Percentiles rank a stretch among this genome's conserved stretches.
Conservation (phyloP, 176 grass and related monocot genomes). For the Ensete ventricosum region DNA sequence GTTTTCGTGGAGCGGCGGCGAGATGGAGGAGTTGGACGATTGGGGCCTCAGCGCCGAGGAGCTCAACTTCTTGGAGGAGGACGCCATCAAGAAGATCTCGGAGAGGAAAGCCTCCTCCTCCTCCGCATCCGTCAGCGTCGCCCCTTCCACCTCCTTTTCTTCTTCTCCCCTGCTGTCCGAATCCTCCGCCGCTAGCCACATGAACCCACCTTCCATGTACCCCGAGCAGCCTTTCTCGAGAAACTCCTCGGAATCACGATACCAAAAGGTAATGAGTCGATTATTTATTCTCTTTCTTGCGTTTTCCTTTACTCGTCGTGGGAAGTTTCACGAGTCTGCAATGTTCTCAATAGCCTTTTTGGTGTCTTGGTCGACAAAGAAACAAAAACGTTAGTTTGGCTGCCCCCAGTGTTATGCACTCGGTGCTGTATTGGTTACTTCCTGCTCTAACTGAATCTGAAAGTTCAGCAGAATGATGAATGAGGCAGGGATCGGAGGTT, state of each 20-base stretch:
- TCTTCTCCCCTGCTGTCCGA: conserved; percentile 35
- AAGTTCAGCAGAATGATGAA: too few relatives aligned
- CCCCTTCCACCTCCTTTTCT: conserved; percentile 11
- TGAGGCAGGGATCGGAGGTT: too few relatives aligned
- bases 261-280: conserved; percentile 41
- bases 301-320: too few relatives aligned
- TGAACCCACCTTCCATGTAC: not conserved
- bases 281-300: too few relatives aligned
- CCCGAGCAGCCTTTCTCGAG: conserved; percentile 28
- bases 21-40: conserved; percentile 40
- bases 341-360: too few relatives aligned
- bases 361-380: too few relatives aligned
- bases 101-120: conserved; percentile 59
- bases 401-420: too few relatives aligned
- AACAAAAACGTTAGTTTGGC: too few relatives aligned
- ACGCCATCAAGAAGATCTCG: conserved; percentile 62
- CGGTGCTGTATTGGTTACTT: too few relatives aligned
- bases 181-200: conserved; percentile 12
- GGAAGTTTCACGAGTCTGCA: too few relatives aligned
- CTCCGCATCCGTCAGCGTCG: conserved; percentile 21
- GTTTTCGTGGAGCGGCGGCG: conserved; percentile 20
- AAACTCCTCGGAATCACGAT: conserved; percentile 40
- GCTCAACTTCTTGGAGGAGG: conserved; percentile 69
- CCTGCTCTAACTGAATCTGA: too few relatives aligned
- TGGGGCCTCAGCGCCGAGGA: conserved; percentile 78